These are phyloP conservation scores for Bruguiera hainesii DNA, from an alignment of 441 rosid genomes.

Conservation along the genomic window DNA sequence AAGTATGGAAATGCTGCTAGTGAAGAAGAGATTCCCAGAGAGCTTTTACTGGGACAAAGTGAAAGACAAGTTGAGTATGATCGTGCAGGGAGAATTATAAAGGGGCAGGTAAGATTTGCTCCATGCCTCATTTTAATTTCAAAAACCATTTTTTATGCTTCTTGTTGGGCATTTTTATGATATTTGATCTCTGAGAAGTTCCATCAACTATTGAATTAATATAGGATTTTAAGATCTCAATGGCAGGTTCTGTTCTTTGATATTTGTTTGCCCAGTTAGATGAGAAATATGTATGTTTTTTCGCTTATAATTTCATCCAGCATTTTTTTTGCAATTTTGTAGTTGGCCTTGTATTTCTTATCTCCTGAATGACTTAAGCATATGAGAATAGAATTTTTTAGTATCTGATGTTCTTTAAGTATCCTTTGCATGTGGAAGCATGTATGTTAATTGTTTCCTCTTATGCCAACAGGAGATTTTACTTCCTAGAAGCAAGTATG, in stretches of 20 bases:
- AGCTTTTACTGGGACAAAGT: conserved; percentile 71
- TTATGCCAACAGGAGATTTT: conserved; percentile 37
- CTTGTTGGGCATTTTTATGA: not conserved
- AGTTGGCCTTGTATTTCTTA: not conserved
- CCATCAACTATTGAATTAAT: not conserved
- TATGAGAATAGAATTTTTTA: not conserved
- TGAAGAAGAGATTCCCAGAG: conserved; percentile 64
- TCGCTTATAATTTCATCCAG: not conserved
- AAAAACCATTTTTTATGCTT: not conserved
- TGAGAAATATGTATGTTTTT: not conserved
- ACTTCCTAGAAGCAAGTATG: conserved; percentile 63
- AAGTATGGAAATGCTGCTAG: conserved; percentile 85
- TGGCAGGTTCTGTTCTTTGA: not conserved
- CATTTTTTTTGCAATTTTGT: not conserved
- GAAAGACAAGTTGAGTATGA: conserved; percentile 75
- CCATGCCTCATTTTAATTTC: not conserved
- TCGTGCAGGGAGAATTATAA: conserved; percentile 54
- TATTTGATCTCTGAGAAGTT: not conserved
- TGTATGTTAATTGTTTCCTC: conserved; percentile 9
- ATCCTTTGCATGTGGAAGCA: not conserved
- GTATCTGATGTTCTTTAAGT: not conserved
- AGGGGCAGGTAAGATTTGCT: conserved; percentile 44
- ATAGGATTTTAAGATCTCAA: not conserved
- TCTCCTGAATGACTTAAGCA: not conserved
- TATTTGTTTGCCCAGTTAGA: not conserved